Evolutionary conservation across 257 asterid genomes (phyloP).

Genomic region (Coffea eugenioides): DNA sequence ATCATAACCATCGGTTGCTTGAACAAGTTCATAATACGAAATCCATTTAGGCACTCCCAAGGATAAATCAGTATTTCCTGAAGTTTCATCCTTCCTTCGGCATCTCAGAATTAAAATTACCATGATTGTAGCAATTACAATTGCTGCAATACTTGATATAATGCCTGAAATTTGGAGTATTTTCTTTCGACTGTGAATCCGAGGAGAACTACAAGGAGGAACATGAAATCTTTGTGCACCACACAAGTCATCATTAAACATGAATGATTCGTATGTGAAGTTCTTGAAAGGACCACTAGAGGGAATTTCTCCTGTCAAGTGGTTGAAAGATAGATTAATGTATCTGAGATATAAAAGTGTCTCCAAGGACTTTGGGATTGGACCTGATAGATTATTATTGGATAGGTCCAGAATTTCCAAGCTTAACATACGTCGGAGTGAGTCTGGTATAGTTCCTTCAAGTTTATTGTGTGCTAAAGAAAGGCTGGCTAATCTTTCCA

Average conservation of each 20-base stretch:
- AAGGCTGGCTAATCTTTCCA: slow-evolving; percentile 4
- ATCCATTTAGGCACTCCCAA: no score
- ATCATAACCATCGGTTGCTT: no score
- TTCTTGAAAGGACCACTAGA: slow-evolving; percentile 6
- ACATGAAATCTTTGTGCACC: not conserved
- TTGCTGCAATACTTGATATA: no score
- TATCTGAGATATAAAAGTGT: not conserved
- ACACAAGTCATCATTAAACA: slow-evolving; percentile 11
- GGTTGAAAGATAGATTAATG: slow-evolving; percentile 1
- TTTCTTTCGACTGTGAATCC: no score
- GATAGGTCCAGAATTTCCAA: slow-evolving; percentile 10
- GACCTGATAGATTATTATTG: slow-evolving; percentile 3
- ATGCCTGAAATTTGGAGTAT: no score
- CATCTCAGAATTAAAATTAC: no score
- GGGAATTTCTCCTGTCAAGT: slow-evolving; percentile 13
- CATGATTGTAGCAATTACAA: no score
- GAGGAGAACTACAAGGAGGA: no score
- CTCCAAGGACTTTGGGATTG: slow-evolving; percentile 9
- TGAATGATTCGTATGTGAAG: slow-evolving; percentile 13
- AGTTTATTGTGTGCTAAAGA: slow-evolving; percentile 7
- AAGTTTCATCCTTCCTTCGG: no score
- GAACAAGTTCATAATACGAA: no score
- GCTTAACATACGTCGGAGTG: not conserved
- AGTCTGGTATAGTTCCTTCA: slow-evolving; percentile 18
- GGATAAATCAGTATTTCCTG: no score